Evolutionary conservation across 768 basidiomycete genomes (phyloP), one percentile per base, ranked within the genome.

Genomic region (Terana coerulea): DNA sequence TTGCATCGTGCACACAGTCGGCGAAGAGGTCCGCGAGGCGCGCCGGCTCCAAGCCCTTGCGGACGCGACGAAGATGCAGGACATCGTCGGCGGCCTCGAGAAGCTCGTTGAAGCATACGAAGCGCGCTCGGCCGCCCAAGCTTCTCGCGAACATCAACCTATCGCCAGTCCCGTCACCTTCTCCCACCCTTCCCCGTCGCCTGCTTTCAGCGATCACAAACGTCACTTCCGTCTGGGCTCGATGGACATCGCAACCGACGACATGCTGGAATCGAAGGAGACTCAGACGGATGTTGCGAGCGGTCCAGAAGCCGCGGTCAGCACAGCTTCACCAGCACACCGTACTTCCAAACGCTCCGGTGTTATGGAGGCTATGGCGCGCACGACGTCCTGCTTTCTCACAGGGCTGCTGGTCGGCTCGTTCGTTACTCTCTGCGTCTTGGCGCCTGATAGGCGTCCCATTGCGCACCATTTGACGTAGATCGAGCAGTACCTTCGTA

Each of bases 331-430:
- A 11, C 41, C 30, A 37, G 11, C 43, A 5, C 24, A 41, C 37
- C 24, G 49, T 28, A 45, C 51, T 24, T 50, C 39, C 41, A 52
- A 51, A 34, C 49, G 56, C 14, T 14, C 48, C 17, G 28, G 22
- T 34, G 46, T 45, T 46, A 36, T 52, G 48, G 61, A 63, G 26
- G 41, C 59, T 30, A 52, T 58, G 51, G 55, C 59, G 29, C 60
- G 56, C 28, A 68, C 72, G 40, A 74, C 75, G 46, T 77, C 77
- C 42, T 75, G 72, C 59, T 64, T 78, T 46, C 63, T 79, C 49
- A 75, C 83, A 19, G 84, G 84, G 33, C 79, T 86, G 59, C 68
- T 86, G 43, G 66, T 81, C 40, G 81, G 81, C 36, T 73, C 80
- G 22, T 76, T 80, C 57, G 69, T 81, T 58, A 75, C 81, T 17